Percentiles rank a stretch among this genome's conserved stretches.
Conservation (phyloP, 192 early-diverging fungal species). For the Backusella circina region DNA sequence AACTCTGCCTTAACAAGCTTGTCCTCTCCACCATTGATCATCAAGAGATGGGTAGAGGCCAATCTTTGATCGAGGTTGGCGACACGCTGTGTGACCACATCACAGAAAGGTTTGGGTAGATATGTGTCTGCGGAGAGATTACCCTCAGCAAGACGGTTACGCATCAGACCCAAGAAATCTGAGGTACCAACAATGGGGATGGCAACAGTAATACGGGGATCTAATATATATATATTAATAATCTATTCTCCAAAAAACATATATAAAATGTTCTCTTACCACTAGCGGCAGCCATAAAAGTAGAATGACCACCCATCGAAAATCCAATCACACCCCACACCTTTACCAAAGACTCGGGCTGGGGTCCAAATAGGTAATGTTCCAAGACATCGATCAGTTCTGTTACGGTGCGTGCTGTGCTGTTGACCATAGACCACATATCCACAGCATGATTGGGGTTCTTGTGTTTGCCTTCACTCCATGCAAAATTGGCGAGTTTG, state of each 20-base stretch:
- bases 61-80: conserved; percentile 3
- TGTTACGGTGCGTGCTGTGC: conserved; percentile 40
- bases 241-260: not conserved
- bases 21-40: conserved; percentile 25
- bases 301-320: conserved; percentile 50
- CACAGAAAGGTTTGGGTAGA: conserved; percentile 15
- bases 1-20: conserved; percentile 11
- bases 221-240: not conserved
- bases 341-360: conserved; percentile 18
- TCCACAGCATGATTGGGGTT: conserved; percentile 45
- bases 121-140: not conserved
- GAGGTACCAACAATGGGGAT: conserved; percentile 27
- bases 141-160: not conserved
- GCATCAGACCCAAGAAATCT: conserved; percentile 17
- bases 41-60: conserved; percentile 9
- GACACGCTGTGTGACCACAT: not conserved
- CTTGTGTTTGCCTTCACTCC: conserved; percentile 26
- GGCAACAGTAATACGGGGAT: conserved; percentile 21
- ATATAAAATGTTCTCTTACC: too few species aligned
- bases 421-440: conserved; percentile 41
- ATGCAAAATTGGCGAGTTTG: conserved; percentile 31
- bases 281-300: conserved; percentile 36
- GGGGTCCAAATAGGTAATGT: conserved; percentile 36
- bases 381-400: conserved; percentile 48
- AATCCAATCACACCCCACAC: conserved; percentile 48